These are phyloP conservation scores for Calonectria leucothoes DNA, from an alignment of 2,329 filamentous ascomycete genomes.

Conservation along the genomic window DNA sequence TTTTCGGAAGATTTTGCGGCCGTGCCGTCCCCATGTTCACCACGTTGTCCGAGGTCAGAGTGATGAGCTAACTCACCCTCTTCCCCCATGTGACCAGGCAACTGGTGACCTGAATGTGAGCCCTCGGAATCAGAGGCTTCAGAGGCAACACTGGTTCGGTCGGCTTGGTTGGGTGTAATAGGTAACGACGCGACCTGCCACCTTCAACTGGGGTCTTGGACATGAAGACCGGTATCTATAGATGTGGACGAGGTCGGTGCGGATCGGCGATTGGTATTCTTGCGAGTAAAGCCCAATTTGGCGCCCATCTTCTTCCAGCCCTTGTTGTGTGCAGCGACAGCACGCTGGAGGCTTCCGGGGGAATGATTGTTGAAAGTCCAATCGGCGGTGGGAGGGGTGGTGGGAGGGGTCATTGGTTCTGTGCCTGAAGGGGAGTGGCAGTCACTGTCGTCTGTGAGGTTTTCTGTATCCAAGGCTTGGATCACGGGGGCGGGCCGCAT, in stretches of 20 bases:
- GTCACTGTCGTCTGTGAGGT: conserved; percentile 73
- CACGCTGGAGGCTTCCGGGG: conserved; percentile 65
- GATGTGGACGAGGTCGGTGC: conserved; percentile 58
- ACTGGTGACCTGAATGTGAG: conserved; percentile 58
- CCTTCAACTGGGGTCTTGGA: conserved; percentile 64
- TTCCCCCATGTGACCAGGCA: conserved; percentile 41
- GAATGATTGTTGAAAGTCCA: conserved; percentile 61
- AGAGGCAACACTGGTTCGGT: conserved; percentile 33
- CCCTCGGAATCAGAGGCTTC: conserved; percentile 53
- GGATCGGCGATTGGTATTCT: conserved; percentile 57
- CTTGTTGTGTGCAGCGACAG: conserved; percentile 65
- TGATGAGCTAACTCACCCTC: conserved; percentile 34
- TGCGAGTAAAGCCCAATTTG: conserved; percentile 69
- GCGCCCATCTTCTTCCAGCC: conserved; percentile 75
- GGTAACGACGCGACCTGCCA: conserved; percentile 67
- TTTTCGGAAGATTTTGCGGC: conserved; percentile 57
- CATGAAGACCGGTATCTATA: conserved; percentile 49
- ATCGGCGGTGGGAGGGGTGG: conserved; percentile 74
- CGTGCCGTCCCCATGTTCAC: conserved; percentile 56
- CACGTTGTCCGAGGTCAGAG: conserved; percentile 36
- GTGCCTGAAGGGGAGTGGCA: conserved; percentile 65
- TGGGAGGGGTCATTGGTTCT: conserved; percentile 80
- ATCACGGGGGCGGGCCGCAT: conserved; percentile 53
- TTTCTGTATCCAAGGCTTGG: conserved; percentile 61
- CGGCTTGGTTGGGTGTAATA: conserved; percentile 45